A percentile compares a stretch with the other conserved stretches of the same genome.
These are phyloP conservation scores for Cladosporium phlei DNA, from an alignment of 2,329 filamentous ascomycete genomes.

Conservation along the genomic window DNA sequence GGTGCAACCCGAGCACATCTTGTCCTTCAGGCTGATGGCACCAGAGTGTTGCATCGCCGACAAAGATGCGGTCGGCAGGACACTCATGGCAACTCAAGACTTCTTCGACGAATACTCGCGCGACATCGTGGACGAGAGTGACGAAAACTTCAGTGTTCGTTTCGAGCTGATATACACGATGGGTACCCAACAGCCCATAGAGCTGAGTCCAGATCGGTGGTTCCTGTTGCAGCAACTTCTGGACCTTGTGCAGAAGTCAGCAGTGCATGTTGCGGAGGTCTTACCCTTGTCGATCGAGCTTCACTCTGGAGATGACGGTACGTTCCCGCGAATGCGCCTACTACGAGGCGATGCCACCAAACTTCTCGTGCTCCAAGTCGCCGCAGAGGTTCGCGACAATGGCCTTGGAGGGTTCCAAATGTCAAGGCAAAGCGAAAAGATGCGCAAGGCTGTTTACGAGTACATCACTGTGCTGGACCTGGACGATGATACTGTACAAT, in stretches of 20 bases:
- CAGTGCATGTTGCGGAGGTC: conserved; percentile 4
- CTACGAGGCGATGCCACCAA: conserved; percentile 39
- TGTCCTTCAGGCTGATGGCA: conserved; percentile 62
- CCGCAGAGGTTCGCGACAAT: conserved; percentile 31
- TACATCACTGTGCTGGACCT: conserved; percentile 20
- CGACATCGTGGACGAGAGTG: conserved; percentile 62
- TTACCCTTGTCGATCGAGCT: conserved; percentile 20
- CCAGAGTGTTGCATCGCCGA: conserved; percentile 52
- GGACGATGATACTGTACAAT: background rate
- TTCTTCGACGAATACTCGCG: conserved; percentile 49
- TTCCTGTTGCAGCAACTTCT: conserved; percentile 34
- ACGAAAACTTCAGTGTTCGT: conserved; percentile 39
- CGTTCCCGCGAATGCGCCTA: conserved; percentile 56
- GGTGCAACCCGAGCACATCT: conserved; percentile 57
- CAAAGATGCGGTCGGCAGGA: conserved; percentile 36
- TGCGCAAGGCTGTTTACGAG: conserved; percentile 15
- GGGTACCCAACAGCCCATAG: conserved; percentile 36
- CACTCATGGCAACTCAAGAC: conserved; percentile 49
- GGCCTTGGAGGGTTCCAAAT: conserved; percentile 21
- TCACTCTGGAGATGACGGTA: conserved; percentile 7
- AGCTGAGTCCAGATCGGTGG: conserved; percentile 40
- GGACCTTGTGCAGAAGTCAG: conserved; percentile 22
- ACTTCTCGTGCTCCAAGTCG: conserved; percentile 26
- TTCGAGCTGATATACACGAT: conserved; percentile 45
- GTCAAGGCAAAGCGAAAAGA: conserved; percentile 9